Evolutionary conservation across 2,329 filamentous ascomycete species (phyloP).

Genomic region (Clarireedia paspali): DNA sequence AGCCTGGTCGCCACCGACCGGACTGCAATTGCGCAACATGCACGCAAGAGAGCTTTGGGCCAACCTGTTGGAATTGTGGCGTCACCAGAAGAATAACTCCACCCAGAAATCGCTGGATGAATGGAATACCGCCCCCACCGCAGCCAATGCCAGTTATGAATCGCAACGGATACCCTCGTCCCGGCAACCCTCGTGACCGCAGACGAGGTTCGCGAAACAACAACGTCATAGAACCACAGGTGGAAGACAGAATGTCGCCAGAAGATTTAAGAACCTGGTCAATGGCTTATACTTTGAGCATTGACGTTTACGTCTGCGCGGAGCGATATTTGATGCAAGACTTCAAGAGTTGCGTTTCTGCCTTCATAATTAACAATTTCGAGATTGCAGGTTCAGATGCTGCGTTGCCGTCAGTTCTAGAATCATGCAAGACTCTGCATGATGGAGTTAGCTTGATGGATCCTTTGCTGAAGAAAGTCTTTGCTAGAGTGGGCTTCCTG

Average conservation of each 20-base stretch:
- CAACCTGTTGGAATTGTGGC: conserved; percentile 37
- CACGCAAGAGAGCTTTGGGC: conserved; percentile 25
- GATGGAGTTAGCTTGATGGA: conserved; percentile 37
- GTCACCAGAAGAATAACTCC: conserved; percentile 26
- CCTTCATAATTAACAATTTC: conserved; percentile 37
- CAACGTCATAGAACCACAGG: conserved; percentile 13
- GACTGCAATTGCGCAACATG: conserved; percentile 39
- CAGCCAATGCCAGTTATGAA: conserved; percentile 16
- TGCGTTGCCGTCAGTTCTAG: conserved; percentile 31
- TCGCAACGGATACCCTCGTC: conserved; percentile 15
- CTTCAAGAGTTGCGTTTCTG: conserved; percentile 37
- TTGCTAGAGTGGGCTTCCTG: conserved; percentile 41
- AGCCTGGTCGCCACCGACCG: conserved; percentile 37
- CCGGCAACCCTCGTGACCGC: conserved; percentile 13
- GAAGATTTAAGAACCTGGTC: conserved; percentile 42
- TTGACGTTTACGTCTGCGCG: conserved; percentile 43
- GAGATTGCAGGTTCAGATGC: conserved; percentile 26
- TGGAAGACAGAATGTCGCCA: conserved; percentile 29
- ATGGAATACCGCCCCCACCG: conserved; percentile 12
- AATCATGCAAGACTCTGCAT: conserved; percentile 37
- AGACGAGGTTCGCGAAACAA: conserved; percentile 16
- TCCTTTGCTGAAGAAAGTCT: conserved; percentile 39
- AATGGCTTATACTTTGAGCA: conserved; percentile 38
- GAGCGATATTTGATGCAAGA: conserved; percentile 40
- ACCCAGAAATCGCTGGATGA: conserved; percentile 18